A percentile compares a stretch with the other conserved stretches of the same genome.
These are phyloP conservation scores for Mikania micrantha DNA, from an alignment of 129 eudicot genomes.

Conservation along the genomic window DNA sequence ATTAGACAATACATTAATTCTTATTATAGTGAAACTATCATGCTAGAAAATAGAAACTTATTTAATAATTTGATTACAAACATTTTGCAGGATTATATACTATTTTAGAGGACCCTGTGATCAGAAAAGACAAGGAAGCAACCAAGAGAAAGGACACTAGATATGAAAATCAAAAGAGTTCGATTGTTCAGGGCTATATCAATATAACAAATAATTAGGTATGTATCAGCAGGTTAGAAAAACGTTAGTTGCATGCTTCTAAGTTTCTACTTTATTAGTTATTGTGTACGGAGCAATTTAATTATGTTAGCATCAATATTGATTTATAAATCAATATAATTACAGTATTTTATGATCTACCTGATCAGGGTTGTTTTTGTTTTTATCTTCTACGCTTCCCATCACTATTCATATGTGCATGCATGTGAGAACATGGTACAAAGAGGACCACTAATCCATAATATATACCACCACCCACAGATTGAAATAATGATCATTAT, in stretches of 20 bases:
- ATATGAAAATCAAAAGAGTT: slow-evolving; percentile 27
- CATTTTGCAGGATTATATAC: slow-evolving; percentile 52
- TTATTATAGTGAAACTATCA: background rate
- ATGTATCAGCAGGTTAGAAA: slow-evolving; percentile 16
- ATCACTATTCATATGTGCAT: slow-evolving; percentile 24
- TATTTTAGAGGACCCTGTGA: slow-evolving; percentile 51
- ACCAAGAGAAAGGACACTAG: slow-evolving; percentile 34
- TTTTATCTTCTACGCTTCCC: slow-evolving; percentile 5
- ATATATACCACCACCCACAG: too few relatives aligned
- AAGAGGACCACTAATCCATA: slow-evolving; percentile 57
- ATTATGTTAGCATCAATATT: slow-evolving; percentile 9
- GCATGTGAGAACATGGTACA: slow-evolving; percentile 22
- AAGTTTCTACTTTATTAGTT: slow-evolving; percentile 8
- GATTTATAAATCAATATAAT: slow-evolving; percentile 14
- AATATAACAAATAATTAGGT: slow-evolving; percentile 21
- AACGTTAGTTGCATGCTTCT: slow-evolving; percentile 11
- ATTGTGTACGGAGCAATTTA: slow-evolving; percentile 16
- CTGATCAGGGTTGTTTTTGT: slow-evolving; percentile 1
- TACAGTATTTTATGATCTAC: slow-evolving; percentile 19
- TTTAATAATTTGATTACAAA: background rate
- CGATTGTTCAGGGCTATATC: slow-evolving; percentile 18
- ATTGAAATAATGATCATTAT: slow-evolving; percentile 23
- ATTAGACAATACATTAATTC: too few relatives aligned
- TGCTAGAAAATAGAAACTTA: background rate
- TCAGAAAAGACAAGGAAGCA: slow-evolving; percentile 20